Percentiles rank a stretch among this genome's conserved stretches.
phyloP scores from a whole-genome alignment of 495 filamentous ascomycete genomes.

The Hyaloscypha variabilis region DNA sequence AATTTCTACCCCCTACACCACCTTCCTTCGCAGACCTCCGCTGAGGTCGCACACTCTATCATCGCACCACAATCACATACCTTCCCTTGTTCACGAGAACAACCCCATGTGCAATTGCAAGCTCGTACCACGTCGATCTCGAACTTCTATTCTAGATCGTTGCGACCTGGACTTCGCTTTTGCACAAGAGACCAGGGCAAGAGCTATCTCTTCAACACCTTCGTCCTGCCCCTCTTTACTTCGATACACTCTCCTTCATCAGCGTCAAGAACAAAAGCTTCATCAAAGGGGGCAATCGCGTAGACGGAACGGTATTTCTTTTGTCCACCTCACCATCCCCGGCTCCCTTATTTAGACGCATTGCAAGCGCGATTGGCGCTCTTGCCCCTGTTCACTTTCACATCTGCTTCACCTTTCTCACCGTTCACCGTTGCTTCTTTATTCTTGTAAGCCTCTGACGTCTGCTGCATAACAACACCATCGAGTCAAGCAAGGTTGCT shows the following conservation, averaged over 20 bases:
- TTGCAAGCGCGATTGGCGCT: too few species aligned
- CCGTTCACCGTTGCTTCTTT: too few species aligned
- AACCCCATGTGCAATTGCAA: not conserved
- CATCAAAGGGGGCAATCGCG: not conserved
- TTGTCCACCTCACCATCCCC: too few species aligned
- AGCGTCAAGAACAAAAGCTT: not conserved
- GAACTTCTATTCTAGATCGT: not conserved
- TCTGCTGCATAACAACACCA: too few species aligned
- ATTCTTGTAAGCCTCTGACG: too few species aligned
- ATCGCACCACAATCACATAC: not conserved
- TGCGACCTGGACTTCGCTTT: too few species aligned
- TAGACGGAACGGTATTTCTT: too few species aligned
- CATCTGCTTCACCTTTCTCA: not conserved
- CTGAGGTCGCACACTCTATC: not conserved
- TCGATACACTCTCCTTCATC: not conserved
- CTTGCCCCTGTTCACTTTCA: too few species aligned
- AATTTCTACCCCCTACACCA: not conserved
- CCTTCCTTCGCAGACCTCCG: not conserved
- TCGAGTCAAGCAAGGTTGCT: not conserved
- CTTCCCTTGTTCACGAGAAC: not conserved
- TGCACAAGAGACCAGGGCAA: not conserved
- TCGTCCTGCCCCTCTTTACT: not conserved
- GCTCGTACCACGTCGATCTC: not conserved
- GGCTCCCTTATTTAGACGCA: too few species aligned
- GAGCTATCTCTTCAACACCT: not conserved